Evolutionary conservation across 495 filamentous ascomycete genomes (phyloP), one percentile per base, ranked within the genome.

Genomic region (Letharia lupina): DNA sequence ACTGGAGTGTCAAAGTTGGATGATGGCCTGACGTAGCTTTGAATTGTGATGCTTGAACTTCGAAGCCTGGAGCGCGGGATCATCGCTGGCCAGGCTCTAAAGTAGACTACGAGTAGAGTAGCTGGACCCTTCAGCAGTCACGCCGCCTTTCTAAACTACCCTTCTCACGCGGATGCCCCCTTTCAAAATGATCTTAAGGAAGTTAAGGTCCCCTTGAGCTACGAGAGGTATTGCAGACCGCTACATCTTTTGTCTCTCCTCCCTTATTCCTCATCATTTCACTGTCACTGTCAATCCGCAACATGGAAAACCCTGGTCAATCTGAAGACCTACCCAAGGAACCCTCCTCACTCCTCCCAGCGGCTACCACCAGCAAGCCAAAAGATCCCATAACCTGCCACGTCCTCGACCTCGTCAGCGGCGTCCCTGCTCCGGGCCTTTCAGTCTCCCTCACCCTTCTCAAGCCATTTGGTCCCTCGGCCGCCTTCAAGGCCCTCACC

Each of bases 381-480:
- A 90, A 89, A 60, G 90, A 91, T 45, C 83, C 85, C 45, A 87
- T 88, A 66, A 89, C 96, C 74, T 88, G 86, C 75, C 91, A 95
- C 75, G 87, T 87, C 72, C 83, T 91, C 62, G 83, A 86, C 70
- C 87, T 83, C 39, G 76, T 88, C 39, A 83, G 86, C 50, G 90
- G 89, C 50, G 83, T 80, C 13, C 87, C 88, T 40, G 84, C 83
- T 40, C 73, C 83, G 40, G 76, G 78, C 68, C 79, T 89, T 67
- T 74, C 81, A 54, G 84, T 84, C 52, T 79, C 77, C 13, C 76
- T 88, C 61, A 84, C 79, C 1, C 78, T 86, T 41, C 62, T 77
- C 67, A 60, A 67, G 50, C 64, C 71, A 63, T 57, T 67, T 33
- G 66, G 69, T 56, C 68, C 76, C 40, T 65, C 73, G 35, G 71